Evolutionary conservation across 2,329 filamentous ascomycete genomes (phyloP), one percentile per base, ranked within the genome.

Genomic region (Ceratocystis destructans): DNA sequence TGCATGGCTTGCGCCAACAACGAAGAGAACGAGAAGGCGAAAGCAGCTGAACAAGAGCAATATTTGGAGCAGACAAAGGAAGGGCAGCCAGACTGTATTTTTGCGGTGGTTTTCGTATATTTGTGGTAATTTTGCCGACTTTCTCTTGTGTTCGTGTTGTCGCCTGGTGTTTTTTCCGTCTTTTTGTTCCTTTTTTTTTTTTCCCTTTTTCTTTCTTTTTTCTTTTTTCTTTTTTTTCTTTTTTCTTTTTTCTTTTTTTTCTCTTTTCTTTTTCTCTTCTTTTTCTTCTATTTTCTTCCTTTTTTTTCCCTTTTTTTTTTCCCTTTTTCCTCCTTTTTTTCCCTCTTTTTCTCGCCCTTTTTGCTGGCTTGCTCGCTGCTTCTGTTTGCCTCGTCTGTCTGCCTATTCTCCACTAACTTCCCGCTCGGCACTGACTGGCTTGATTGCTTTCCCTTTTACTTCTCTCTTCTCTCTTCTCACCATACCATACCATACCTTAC

Each of bases 381-480:
- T 53, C 48, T 25, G 22, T 12, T 41, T 25, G 8, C 20, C 22
- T 5, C 28, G 48, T 10, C 20, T 22, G 20, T 25, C 46, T 25
- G 8, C 25, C 46, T 50, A 22, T 20, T 20, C 8, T n/a, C 46
- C 46, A 20, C 22, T 7, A 10, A 22, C 46, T 50, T 10, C 20
- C n/a, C 37, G 8, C 37, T 3, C 10, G 3, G 37, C 37, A 41
- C 37, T 41, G 37, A 25, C 22, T 25, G 22, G 10, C 37, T 41
- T 41, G 37, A 41, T 41, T 59, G 15, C 25, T n/a, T n/a, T 25
- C 44, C 22, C 17, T 55, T 68, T 48, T 41, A 64, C 68, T 69
- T 66, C 67, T 65, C 64, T 22, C 28, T 10, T 53, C 22, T 64
- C 68, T 66, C 66, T 57, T 50, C 66, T 59, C 3, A 12, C 33